These are phyloP conservation scores for Magnolia officinalis DNA, from an alignment of 164 flowering plant genomes.

Conservation along the genomic window DNA sequence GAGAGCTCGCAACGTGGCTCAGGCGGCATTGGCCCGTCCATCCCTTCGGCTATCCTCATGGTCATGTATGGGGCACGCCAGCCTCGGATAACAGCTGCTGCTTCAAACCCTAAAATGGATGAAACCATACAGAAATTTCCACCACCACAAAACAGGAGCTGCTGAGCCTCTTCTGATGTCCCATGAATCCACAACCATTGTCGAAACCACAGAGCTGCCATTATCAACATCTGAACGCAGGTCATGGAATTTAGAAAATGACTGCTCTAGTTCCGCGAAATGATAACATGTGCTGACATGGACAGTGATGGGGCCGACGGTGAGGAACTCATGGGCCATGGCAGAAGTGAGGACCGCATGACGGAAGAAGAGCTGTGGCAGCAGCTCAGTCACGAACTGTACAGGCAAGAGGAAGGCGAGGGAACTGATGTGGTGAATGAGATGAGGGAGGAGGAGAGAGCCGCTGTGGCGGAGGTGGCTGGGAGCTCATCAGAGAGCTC, in stretches of 20 bases:
- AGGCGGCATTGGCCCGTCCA: slow-evolving; percentile 82
- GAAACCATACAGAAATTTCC: slow-evolving; percentile 26
- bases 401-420: slow-evolving; percentile 32
- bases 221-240: slow-evolving; percentile 34
- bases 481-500: slow-evolving; percentile 40
- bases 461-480: slow-evolving; percentile 58
- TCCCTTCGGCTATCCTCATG: slow-evolving; percentile 61
- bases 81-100: slow-evolving; percentile 34
- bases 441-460: slow-evolving; percentile 76
- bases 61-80: slow-evolving; percentile 98
- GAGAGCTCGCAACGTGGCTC: slow-evolving; percentile 90
- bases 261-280: slow-evolving; percentile 32
- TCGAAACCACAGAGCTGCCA: slow-evolving; percentile 35
- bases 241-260: slow-evolving; percentile 47
- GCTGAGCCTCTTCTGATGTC: slow-evolving; percentile 43
- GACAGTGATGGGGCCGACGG: slow-evolving; percentile 27
- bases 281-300: slow-evolving; percentile 9
- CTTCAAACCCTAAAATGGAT: slow-evolving; percentile 28
- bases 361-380: slow-evolving; percentile 91
- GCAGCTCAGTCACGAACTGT: slow-evolving; percentile 79
- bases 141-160: slow-evolving; percentile 22
- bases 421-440: slow-evolving; percentile 49
- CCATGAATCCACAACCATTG: slow-evolving; percentile 16
- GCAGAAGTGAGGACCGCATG: slow-evolving; percentile 52
- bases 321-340: slow-evolving; percentile 38